Percentiles rank a stretch among this genome's conserved stretches.
Evolutionary conservation across 2,329 filamentous ascomycete genomes (phyloP).

Genomic region (Nigrograna mackinnonii): DNA sequence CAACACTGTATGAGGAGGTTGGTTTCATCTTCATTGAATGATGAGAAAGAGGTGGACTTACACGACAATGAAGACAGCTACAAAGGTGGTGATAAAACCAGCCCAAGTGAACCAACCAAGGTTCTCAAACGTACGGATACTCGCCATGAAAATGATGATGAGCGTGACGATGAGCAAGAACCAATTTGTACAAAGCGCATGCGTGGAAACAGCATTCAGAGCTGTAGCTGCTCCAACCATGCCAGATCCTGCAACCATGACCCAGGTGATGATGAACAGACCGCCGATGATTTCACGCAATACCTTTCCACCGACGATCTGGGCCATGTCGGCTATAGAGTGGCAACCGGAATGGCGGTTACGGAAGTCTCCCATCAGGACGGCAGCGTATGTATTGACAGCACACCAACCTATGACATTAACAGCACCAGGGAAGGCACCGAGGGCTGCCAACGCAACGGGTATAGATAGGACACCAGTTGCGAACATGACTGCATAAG

Average conservation of each 20-base stretch:
- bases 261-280: conserved; percentile 62
- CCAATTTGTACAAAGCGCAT: conserved; percentile 63
- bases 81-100: conserved; percentile 61
- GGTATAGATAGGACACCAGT: conserved; percentile 56
- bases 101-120: conserved; percentile 65
- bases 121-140: conserved; percentile 62
- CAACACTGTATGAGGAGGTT: too few species aligned
- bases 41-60: too few species aligned
- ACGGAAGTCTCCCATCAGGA: conserved; percentile 57
- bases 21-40: too few species aligned
- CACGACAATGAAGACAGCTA: conserved; percentile 60
- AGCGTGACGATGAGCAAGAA: conserved; percentile 61
- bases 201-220: conserved; percentile 63
- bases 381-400: conserved; percentile 54
- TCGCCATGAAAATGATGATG: conserved; percentile 53
- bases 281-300: conserved; percentile 58
- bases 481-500: conserved; percentile 50
- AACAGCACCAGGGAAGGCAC: conserved; percentile 52
- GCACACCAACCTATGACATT: conserved; percentile 52
- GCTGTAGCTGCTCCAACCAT: conserved; percentile 51
- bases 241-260: conserved; percentile 42
- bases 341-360: conserved; percentile 56
- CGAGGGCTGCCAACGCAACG: conserved; percentile 51
- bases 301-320: conserved; percentile 57
- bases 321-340: conserved; percentile 61